Base-by-base conservation (phyloP, 176 grass and related monocot genomes). In the Triticum monococcum region DNA sequence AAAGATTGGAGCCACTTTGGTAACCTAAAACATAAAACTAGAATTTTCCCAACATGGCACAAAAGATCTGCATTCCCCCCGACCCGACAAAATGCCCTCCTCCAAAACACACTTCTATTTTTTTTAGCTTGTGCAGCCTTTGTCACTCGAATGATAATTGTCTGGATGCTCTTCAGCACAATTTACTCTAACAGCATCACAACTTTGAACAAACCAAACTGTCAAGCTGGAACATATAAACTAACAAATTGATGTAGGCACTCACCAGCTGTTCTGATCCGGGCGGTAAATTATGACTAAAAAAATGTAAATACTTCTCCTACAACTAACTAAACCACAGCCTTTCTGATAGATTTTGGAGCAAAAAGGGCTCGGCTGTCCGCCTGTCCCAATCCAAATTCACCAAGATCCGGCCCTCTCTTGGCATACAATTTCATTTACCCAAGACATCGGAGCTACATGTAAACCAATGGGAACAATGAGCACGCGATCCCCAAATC, bases 341-440 rank as follows among this genome's bases (percentile, higher is more conserved):
- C n/a, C 67, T 26, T 46, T 48, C 3, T 41, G 9, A 83, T 57
- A 23, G 1, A 25, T 25, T 24, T 41, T 3, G 8, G 41, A 85
- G 12, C 12, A 75, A 10, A 31, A 40, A 26, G 36, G 32, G 45
- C 26, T 46, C 2, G 6, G 17, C 1, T 24, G 9, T 40, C 22
- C 17, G 4, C 38, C 45, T 64, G 45, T 88, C 70, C 41, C 38
- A 63, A n/a, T 72, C 48, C 8, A 61, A 18, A 61, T 59, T 60
- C 74, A 61, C 18, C 84, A 80, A 87, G 75, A 91, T 84, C 89
- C 31, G 20, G 80, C 33, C 45, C n/a, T 78, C 20, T 79, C 68
- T 64, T 68, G 72, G 37, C 57, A 38, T 38, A 1, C 37, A 38
- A 8, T 38, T 38, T 38, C 37, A 38, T 38, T 38, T 38, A 38